Conservation (phyloP, 495 filamentous ascomycete species). For the Lasiosphaeriaceae sp. region DNA sequence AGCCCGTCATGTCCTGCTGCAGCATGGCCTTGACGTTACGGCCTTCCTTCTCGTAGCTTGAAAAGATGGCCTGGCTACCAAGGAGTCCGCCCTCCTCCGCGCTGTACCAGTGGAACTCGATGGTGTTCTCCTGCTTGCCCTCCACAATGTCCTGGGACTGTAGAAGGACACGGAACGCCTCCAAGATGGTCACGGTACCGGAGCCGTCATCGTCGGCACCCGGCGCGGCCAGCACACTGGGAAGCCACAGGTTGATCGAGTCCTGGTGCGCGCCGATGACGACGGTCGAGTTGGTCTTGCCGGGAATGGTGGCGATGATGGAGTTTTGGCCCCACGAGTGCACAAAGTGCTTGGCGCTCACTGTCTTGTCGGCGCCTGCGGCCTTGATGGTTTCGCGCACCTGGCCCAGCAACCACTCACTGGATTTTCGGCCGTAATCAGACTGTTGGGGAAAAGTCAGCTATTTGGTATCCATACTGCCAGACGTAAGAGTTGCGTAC, state of each 20-base stretch:
- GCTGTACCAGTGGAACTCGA: slow-evolving; percentile 99
- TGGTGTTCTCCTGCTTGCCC: slow-evolving; percentile 68
- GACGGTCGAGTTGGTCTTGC: slow-evolving; percentile 77
- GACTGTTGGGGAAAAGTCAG: slow-evolving; percentile 82
- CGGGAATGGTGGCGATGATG: slow-evolving; percentile 90
- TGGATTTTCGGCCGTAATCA: slow-evolving; percentile 76
- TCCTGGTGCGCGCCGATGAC: slow-evolving; percentile 61
- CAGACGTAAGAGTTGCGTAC: not conserved
- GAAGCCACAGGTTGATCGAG: slow-evolving; percentile 87
- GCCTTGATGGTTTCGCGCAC: slow-evolving; percentile 68
- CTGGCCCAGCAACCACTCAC: slow-evolving; percentile 76
- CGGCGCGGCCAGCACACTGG: slow-evolving; percentile 67
- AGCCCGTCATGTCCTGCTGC: slow-evolving; percentile 99
- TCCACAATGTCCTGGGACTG: slow-evolving; percentile 43
- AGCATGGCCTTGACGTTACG: slow-evolving; percentile 93
- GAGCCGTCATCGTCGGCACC: slow-evolving; percentile 60
- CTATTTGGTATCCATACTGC: not conserved
- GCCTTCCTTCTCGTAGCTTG: slow-evolving; percentile 68
- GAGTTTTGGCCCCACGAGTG: slow-evolving; percentile 90
- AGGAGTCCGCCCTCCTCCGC: slow-evolving; percentile 94
- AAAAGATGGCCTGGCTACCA: slow-evolving; percentile 86
- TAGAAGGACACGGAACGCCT: slow-evolving; percentile 58
- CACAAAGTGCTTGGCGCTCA: slow-evolving; percentile 65
- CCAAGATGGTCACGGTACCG: slow-evolving; percentile 58
- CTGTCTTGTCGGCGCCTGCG: slow-evolving; percentile 65